Evolutionary conservation across 2,329 filamentous ascomycete genomes (phyloP).

Genomic region (Clarireedia hainanense): DNA sequence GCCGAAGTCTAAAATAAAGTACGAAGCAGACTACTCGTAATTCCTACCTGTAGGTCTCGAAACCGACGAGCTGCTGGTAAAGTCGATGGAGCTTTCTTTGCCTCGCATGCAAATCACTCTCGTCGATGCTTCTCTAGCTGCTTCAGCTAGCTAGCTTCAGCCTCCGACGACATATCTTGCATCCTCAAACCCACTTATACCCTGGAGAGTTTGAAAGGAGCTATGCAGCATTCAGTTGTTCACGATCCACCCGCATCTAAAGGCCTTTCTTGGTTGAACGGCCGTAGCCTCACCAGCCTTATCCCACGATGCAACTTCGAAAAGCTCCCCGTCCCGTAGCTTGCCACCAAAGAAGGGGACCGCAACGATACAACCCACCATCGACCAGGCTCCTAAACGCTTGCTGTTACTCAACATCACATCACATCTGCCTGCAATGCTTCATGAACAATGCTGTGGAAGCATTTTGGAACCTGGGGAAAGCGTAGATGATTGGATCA

Average conservation of each 20-base stretch:
- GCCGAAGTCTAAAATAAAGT: not conserved
- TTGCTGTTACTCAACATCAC: slow-evolving; percentile 1
- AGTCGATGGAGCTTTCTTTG: not conserved
- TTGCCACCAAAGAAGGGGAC: not conserved
- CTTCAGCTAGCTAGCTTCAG: slow-evolving; percentile 1
- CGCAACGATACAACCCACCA: slow-evolving; percentile 1
- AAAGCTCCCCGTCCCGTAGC: slow-evolving; percentile 4
- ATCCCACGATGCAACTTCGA: slow-evolving; percentile 7
- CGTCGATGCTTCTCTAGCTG: not conserved
- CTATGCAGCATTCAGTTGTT: not conserved
- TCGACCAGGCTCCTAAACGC: not conserved
- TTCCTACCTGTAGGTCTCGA: not conserved
- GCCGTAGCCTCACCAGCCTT: slow-evolving; percentile 7
- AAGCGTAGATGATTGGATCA: slow-evolving; percentile 5
- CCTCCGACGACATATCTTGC: slow-evolving; percentile 3
- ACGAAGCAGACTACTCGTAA: not conserved
- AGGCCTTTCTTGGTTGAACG: not conserved
- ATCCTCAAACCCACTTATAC: not conserved
- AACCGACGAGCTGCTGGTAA: not conserved
- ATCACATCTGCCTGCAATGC: slow-evolving; percentile 4
- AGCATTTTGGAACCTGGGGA: slow-evolving; percentile 11
- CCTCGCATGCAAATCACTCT: not conserved
- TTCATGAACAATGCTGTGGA: slow-evolving; percentile 3
- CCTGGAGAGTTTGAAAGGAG: too few relatives aligned
- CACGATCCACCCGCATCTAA: not conserved